Evolutionary conservation across 805 yeast species (phyloP), one percentile per base, ranked within the genome.

Genomic region (Cyberlindnera samutprakarnensis): DNA sequence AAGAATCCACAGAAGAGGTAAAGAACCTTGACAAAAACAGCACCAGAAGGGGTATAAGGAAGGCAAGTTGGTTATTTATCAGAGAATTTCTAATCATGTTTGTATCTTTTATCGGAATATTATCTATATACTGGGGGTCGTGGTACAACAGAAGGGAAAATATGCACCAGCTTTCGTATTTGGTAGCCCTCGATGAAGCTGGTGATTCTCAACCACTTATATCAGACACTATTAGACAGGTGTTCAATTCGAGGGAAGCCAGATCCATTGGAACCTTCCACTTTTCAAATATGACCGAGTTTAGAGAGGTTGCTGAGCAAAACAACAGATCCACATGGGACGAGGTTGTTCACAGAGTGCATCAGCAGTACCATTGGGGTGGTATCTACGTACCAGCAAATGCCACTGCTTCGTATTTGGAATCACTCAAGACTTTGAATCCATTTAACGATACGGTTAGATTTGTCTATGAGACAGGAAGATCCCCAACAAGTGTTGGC

Each of bases 311-410:
- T 17, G 35, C 45, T 13, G 47, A 41, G 21, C 41, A 46, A 6
- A 29, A 36, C 14, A 41, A 51, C 33, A 33, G 55, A 7, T 42
- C 49, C 21, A n/a, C n/a, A n/a, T n/a, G n/a, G n/a, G 61, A 61
- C 4, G 68, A 70, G 41, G 48, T 77, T 14, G 22, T 52, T 12
- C 41, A 62, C 14, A 51, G 59, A 28, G 65, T 81, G 4, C 73
- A 70, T 43, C 68, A 67, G 32, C 72, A 76, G 51, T 46, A 67
- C 14, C 77, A 66, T 45, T 82, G 90, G 92, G 66, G 70, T 17
- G 70, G 79, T 0, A 57, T 78, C 23, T 70, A 73, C 39, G 70
- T 80, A 22, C 45, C 51, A 14, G 54, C 64, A 11, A 66, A 72
- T 44, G 45, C 45, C 11, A 41, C 45, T 14, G 8, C 18, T 23